Percentiles rank a stretch among this genome's conserved stretches.
Conservation (phyloP, 371 early-diverging fungal species). For the Syncephalastrum racemosum region DNA sequence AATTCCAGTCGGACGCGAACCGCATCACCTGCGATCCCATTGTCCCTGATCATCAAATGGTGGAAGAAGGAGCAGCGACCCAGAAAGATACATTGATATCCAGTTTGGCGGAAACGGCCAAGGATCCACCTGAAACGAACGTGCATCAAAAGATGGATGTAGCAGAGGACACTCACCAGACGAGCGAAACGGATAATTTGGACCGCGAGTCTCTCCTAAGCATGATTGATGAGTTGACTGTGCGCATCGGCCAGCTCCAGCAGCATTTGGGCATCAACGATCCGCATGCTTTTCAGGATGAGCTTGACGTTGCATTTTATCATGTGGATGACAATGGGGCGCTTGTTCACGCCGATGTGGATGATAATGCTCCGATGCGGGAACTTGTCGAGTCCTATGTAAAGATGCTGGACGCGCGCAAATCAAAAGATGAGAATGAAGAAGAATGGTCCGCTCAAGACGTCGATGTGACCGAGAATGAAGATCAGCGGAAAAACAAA, state of each 20-base stretch:
- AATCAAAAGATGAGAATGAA: slow-evolving; percentile 1
- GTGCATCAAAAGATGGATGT: slow-evolving; percentile 1
- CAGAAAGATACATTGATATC: slow-evolving; percentile 1
- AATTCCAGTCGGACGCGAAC: slow-evolving; percentile 41
- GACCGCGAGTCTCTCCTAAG: slow-evolving; percentile 10
- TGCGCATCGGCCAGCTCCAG: slow-evolving; percentile 28
- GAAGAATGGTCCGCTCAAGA: too few relatives aligned
- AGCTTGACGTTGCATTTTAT: slow-evolving; percentile 5
- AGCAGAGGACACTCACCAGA: slow-evolving; percentile 3
- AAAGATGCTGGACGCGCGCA: neutral
- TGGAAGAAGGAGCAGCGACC: slow-evolving; percentile 11
- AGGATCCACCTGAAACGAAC: neutral
- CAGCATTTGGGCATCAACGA: slow-evolving; percentile 12
- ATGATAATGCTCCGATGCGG: slow-evolving; percentile 6
- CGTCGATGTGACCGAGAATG: slow-evolving; percentile 14
- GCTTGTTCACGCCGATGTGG: neutral
- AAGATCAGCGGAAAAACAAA: slow-evolving; percentile 15
- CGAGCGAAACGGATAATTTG: slow-evolving; percentile 4
- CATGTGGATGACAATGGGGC: slow-evolving; percentile 7
- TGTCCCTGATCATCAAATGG: slow-evolving; percentile 50
- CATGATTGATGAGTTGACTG: slow-evolving; percentile 28
- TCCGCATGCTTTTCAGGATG: slow-evolving; percentile 1
- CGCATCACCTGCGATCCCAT: slow-evolving; percentile 62
- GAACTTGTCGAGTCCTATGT: neutral
- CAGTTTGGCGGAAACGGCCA: neutral